Percentiles rank a stretch among this genome's conserved stretches.
Conservation (phyloP, 441 rosid genomes). For the Adansonia madagascariensis region DNA sequence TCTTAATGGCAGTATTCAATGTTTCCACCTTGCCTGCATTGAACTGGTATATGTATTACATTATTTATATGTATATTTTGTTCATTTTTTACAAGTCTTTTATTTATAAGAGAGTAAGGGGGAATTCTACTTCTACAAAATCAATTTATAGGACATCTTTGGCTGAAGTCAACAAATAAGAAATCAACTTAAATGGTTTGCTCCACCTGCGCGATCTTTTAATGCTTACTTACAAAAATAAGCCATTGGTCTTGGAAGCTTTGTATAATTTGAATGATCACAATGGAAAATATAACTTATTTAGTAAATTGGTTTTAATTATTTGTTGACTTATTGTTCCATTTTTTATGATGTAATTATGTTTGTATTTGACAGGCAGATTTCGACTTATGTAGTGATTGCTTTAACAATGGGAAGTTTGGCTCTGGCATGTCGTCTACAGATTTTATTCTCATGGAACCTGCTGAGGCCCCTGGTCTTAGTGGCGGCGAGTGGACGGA, state of each 20-base stretch:
- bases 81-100: background rate
- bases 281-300: constrained; percentile 14
- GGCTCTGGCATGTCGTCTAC: constrained; percentile 86
- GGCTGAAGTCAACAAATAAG: constrained; percentile 11
- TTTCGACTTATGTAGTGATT: constrained; percentile 94
- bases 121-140: constrained; percentile 5
- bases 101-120: background rate
- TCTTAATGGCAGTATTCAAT: background rate
- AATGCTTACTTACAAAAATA: constrained; percentile 15
- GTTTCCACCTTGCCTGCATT: background rate
- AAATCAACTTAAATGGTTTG: constrained; percentile 10
- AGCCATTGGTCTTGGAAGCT: constrained; percentile 5
- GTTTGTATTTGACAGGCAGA: constrained; percentile 82
- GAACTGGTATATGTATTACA: background rate
- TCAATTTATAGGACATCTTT: background rate
- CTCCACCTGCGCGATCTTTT: background rate
- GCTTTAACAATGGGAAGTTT: constrained; percentile 86
- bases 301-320: constrained; percentile 1
- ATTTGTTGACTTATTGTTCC: constrained; percentile 12
- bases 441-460: constrained; percentile 97
- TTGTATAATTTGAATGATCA: constrained; percentile 8
- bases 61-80: background rate
- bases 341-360: constrained; percentile 34
- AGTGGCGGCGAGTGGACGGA: constrained; percentile 97
- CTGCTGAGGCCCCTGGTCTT: constrained; percentile 80